Base-by-base conservation (phyloP, 768 basidiomycete genomes). In the Amanita inopinata region DNA sequence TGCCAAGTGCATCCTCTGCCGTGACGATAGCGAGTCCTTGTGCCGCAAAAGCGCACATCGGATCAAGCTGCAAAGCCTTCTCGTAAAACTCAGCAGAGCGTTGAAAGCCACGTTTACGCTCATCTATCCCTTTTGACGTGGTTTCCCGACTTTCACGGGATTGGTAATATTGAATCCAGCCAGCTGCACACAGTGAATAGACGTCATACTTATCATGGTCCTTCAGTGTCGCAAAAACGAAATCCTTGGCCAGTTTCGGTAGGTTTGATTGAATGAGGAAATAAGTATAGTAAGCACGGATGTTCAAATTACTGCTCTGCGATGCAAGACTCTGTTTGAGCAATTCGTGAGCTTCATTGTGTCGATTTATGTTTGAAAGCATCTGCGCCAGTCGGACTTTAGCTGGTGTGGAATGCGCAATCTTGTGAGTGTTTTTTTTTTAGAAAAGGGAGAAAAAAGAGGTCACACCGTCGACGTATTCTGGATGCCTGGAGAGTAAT, bases 21-120 rank as follows among this genome's bases (percentile, higher is more conserved):
- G 89, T 80, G 3, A 87, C 79, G 49, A 98, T 97, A 1, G 93
- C 96, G 5, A 99, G 69, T 2, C 94, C 94, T 57, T 96, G 91
- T 4, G 94, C 96, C 2, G 93, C 96, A 47, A 91, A 79, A 1
- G 90, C 90, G 60, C 91, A 96, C 19, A 74, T 65, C 0, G 88
- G 80, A 55, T 97, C 91, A 4, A 90, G 53, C 36, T 77, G 75
- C 24, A 99, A 62, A 0, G 93, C 94, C 57, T 90, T 91, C 56
- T 93, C 88, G 55, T 87, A 98, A 49, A 89, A 88, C 59, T 96
- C 92, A 1, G 89, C 89, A 2, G 84, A 74, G 7, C 90, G 71
- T 43, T 78, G 73, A 64, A 89, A 97, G 11, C 79, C 76, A 28
- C 76, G 75, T 46, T 76, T 73, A 20, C 91, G 80, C 43, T 93